Conservation (phyloP, 1,284 basidiomycete species). For the Erythrobasidium hasegawianum region DNA sequence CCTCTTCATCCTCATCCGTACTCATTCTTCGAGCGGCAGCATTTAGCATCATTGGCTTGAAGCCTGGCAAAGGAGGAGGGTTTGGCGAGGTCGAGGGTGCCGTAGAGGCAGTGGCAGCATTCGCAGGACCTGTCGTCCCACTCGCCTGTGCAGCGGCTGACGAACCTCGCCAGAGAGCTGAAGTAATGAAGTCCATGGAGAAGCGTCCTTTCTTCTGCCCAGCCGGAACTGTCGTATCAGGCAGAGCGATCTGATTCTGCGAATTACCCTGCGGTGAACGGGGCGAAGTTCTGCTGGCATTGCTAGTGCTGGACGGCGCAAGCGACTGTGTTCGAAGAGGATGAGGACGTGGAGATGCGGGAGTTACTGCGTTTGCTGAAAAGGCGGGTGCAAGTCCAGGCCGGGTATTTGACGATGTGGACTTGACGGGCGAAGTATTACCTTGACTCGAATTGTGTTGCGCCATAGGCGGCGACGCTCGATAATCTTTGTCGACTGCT, state of each 20-base stretch:
- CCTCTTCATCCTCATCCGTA: conserved; percentile 44
- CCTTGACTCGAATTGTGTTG: background rate
- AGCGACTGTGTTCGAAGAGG: conserved; percentile 3
- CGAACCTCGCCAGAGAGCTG: conserved; percentile 7
- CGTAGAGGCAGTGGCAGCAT: background rate
- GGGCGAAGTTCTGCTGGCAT: too few species aligned
- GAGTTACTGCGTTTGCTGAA: background rate
- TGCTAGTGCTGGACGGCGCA: background rate
- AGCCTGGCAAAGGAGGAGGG: conserved; percentile 12
- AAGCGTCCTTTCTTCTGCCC: conserved; percentile 26
- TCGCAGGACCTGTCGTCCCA: conserved; percentile 16
- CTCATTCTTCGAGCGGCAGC: conserved; percentile 23
- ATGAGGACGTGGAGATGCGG: background rate
- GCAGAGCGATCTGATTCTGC: background rate
- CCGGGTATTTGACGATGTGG: background rate
- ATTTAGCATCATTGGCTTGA: conserved; percentile 39
- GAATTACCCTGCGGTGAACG: background rate
- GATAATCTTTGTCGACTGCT: conserved; percentile 41
- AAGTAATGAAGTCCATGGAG: conserved; percentile 31
- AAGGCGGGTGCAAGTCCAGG: background rate
- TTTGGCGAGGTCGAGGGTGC: background rate
- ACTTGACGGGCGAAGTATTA: conserved; percentile 1
- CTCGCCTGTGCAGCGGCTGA: conserved; percentile 10
- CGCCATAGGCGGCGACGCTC: background rate
- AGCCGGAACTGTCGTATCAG: background rate